phyloP scores from a whole-genome alignment of 805 yeast genomes.

The Candida arabinofermentans region DNA sequence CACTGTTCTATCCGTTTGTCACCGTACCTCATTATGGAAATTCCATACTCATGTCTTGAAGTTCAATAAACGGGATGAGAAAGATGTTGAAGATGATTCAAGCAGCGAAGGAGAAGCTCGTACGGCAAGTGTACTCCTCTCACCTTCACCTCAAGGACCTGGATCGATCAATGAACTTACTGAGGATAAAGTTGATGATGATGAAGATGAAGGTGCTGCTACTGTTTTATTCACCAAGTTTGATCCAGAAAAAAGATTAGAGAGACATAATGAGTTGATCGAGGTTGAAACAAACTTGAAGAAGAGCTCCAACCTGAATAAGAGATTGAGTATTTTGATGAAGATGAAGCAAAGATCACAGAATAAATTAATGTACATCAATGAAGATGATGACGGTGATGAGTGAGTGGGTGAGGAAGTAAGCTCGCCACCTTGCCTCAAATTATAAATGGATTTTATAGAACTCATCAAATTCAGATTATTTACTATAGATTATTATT shows the following conservation, averaged over 20 bases:
- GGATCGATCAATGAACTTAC: conserved; percentile 7
- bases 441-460: not conserved
- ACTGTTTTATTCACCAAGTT: conserved; percentile 44
- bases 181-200: conserved; percentile 38
- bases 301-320: conserved; percentile 62
- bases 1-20: conserved; percentile 86
- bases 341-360: conserved; percentile 9
- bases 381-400: conserved; percentile 1
- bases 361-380: conserved; percentile 15
- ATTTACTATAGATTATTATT: not conserved
- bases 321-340: conserved; percentile 59
- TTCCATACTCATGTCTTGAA: conserved; percentile 80
- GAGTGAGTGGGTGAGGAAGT: not conserved
- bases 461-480: not conserved
- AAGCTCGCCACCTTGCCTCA: too few relatives aligned
- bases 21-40: conserved; percentile 88
- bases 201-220: conserved; percentile 11
- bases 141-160: not conserved
- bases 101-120: not conserved
- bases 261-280: conserved; percentile 74
- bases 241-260: conserved; percentile 68
- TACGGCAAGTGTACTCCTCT: not conserved
- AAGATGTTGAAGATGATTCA: not conserved
- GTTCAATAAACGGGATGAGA: conserved; percentile 34
- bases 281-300: conserved; percentile 66